These are phyloP conservation scores for Colletotrichum orchidophilum DNA, from an alignment of 2,329 filamentous ascomycete genomes.

Conservation along the genomic window DNA sequence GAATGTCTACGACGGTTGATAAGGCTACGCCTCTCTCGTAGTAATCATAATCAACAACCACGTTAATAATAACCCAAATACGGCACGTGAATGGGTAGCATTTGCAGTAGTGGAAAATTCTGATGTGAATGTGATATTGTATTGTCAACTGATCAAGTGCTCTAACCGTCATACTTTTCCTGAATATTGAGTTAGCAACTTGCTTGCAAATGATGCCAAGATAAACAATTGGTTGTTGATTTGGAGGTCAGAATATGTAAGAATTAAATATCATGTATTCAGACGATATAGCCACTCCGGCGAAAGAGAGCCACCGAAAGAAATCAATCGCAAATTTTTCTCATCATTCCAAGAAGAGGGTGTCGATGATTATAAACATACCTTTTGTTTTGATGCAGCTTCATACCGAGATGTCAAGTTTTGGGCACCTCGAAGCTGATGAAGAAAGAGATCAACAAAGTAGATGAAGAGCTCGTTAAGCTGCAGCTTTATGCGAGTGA, in stretches of 20 bases:
- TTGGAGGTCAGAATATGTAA: constrained; percentile 95
- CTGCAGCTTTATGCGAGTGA: constrained; percentile 1
- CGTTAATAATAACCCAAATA: too few relatives aligned
- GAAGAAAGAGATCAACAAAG: background rate
- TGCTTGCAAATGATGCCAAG: background rate
- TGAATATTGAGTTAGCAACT: constrained; percentile 13
- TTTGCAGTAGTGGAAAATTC: too few relatives aligned
- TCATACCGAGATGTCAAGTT: background rate
- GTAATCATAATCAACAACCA: too few relatives aligned
- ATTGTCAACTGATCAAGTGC: too few relatives aligned
- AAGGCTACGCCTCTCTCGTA: too few relatives aligned
- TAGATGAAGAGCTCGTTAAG: background rate
- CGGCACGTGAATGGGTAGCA: too few relatives aligned
- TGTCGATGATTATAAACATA: constrained; percentile 33
- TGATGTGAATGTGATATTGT: too few relatives aligned
- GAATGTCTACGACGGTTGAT: too few relatives aligned
- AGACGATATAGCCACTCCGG: constrained; percentile 86
- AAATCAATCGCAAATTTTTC: constrained; percentile 99
- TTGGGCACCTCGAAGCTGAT: constrained; percentile 10
- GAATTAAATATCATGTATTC: constrained; percentile 88
- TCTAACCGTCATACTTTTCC: too few relatives aligned
- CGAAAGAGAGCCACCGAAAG: constrained; percentile 82
- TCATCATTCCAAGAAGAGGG: constrained; percentile 72
- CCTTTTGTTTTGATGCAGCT: constrained; percentile 28
- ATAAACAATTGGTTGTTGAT: background rate